Conservation (phyloP, 2,329 filamentous ascomycete species). For the Aspergillus neotritici region DNA sequence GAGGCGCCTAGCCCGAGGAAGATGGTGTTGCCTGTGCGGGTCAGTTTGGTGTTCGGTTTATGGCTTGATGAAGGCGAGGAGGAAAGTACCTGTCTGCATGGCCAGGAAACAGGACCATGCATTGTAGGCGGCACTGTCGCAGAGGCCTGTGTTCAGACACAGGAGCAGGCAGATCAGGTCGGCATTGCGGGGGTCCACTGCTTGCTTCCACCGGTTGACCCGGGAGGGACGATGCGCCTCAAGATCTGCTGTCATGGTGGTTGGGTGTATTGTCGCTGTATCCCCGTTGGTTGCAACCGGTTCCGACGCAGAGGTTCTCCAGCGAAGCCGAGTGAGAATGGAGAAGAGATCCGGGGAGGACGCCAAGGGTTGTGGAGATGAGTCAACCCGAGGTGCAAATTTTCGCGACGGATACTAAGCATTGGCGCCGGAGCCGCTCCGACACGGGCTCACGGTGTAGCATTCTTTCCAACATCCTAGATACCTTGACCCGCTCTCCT, state of each 20-base stretch:
- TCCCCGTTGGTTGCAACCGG: constrained; percentile 9
- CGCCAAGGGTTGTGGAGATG: neutral
- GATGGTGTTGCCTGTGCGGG: constrained; percentile 39
- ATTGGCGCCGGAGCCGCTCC: neutral
- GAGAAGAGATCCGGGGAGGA: neutral
- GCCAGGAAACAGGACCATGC: constrained; percentile 45
- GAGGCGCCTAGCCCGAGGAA: constrained; percentile 44
- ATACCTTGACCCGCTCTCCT: too few relatives aligned
- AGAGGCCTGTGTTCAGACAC: constrained; percentile 39
- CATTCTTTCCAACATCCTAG: too few relatives aligned
- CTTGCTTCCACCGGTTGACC: constrained; percentile 25
- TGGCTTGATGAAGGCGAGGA: neutral
- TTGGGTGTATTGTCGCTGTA: constrained; percentile 4
- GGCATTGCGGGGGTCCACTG: constrained; percentile 27
- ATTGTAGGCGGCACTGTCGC: constrained; percentile 43
- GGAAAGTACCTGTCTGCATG: constrained; percentile 42
- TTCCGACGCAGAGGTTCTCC: neutral
- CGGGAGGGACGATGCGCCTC: constrained; percentile 10
- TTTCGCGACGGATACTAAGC: too few relatives aligned
- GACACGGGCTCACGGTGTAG: neutral
- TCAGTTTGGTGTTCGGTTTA: neutral
- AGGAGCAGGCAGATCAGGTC: constrained; percentile 37
- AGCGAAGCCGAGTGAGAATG: neutral
- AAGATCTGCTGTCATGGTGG: neutral
- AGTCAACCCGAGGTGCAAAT: neutral